Evolutionary conservation across 148 eudicot species (phyloP).

Genomic region (Chenopodium quinoa): DNA sequence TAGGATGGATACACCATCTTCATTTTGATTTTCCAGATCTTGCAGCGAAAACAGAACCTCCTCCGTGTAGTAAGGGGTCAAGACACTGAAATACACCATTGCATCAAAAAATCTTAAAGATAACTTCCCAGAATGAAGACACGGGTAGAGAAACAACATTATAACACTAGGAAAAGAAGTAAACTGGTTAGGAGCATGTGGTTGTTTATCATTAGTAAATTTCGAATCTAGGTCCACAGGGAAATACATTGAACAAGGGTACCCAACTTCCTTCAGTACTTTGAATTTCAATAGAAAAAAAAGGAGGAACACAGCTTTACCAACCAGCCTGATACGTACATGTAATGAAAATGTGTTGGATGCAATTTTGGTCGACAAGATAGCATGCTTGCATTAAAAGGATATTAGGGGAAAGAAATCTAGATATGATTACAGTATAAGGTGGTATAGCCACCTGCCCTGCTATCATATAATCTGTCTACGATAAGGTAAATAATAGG

Average conservation of each 20-base stretch:
- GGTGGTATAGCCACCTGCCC: not conserved
- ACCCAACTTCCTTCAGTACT: not conserved
- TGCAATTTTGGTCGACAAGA: not conserved
- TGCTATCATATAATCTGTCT: not conserved
- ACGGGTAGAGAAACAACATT: not conserved
- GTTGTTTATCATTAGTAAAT: not conserved
- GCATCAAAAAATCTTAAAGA: not conserved
- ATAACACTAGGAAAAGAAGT: not conserved
- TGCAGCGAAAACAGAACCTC: constrained; percentile 86
- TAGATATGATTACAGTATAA: not conserved
- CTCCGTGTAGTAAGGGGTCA: constrained; percentile 92
- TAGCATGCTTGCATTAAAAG: not conserved
- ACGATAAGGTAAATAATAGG: not conserved
- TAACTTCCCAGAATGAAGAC: not conserved
- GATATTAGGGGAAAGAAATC: not conserved
- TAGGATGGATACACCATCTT: constrained; percentile 96
- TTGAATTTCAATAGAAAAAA: not conserved
- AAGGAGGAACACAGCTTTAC: not conserved
- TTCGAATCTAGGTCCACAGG: too few species aligned
- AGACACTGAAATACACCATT: constrained; percentile 51
- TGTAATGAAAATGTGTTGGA: not conserved
- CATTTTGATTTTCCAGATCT: constrained; percentile 71
- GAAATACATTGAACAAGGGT: not conserved
- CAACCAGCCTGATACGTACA: not conserved
- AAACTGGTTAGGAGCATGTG: not conserved